These are phyloP conservation scores for Podosphaera fusca DNA, from an alignment of 2,329 filamentous ascomycete genomes.

Conservation along the genomic window DNA sequence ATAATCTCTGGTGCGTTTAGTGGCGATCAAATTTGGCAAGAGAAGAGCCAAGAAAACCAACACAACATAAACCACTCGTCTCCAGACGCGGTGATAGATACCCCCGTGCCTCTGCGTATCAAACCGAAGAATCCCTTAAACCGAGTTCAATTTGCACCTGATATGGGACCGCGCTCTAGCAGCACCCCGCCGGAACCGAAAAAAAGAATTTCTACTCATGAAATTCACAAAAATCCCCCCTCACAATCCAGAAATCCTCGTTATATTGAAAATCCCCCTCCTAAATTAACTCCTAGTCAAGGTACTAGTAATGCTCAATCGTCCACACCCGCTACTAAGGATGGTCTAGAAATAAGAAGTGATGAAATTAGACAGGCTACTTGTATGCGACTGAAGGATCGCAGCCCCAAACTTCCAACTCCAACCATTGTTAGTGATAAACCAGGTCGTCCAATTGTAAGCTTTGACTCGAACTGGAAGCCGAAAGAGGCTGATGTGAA, in stretches of 20 bases:
- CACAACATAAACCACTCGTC: slow-evolving; percentile 7
- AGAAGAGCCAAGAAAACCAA: slow-evolving; percentile 33
- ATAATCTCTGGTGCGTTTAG: slow-evolving; percentile 35
- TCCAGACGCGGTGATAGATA: slow-evolving; percentile 11
- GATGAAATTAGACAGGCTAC: slow-evolving; percentile 82
- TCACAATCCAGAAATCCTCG: slow-evolving; percentile 59
- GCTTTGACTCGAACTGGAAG: slow-evolving; percentile 74
- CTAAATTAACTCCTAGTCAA: slow-evolving; percentile 2
- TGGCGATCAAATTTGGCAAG: slow-evolving; percentile 71
- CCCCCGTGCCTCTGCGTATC: slow-evolving; percentile 26
- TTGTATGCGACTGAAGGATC: slow-evolving; percentile 67
- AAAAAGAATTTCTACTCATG: slow-evolving; percentile 25
- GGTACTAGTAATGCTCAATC: slow-evolving; percentile 1
- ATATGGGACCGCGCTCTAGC: slow-evolving; percentile 21
- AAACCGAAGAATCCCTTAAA: slow-evolving; percentile 44
- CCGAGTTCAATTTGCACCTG: slow-evolving; percentile 27
- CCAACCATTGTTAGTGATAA: slow-evolving; percentile 80
- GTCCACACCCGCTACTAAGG: slow-evolving; percentile 24
- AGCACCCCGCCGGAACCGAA: slow-evolving; percentile 21
- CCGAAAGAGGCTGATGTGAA: slow-evolving; percentile 42
- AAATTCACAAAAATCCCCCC: slow-evolving; percentile 69
- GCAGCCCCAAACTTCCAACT: slow-evolving; percentile 67
- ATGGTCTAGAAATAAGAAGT: slow-evolving; percentile 61
- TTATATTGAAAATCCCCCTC: slow-evolving; percentile 43
- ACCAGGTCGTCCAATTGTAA: slow-evolving; percentile 84